A percentile compares a stretch with the other conserved stretches of the same genome.
Conservation (phyloP, 2,329 filamentous ascomycete species). For the Calonectria crousiana region DNA sequence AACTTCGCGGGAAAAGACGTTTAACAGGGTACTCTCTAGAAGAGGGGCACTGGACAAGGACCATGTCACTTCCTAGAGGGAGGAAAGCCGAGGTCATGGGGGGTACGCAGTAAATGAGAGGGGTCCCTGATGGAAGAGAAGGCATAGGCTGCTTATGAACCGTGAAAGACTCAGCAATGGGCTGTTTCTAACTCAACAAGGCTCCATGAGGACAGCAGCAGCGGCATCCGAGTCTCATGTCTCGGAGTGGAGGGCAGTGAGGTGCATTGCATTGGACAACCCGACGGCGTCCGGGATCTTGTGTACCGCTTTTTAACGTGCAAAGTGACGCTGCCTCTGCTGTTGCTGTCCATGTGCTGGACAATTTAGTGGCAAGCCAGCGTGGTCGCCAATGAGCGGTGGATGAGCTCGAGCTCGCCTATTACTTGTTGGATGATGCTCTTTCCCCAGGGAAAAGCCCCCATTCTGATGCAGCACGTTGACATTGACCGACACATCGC, state of each 20-base stretch:
- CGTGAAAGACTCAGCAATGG: not conserved
- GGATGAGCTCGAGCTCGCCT: not conserved
- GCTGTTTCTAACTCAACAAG: constrained; percentile 6
- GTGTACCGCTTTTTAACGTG: not conserved
- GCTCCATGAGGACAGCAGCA: not conserved
- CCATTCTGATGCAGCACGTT: not conserved
- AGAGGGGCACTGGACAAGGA: constrained; percentile 5
- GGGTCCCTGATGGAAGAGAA: not conserved
- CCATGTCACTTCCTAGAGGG: not conserved
- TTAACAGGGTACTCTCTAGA: not conserved
- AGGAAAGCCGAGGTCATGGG: not conserved
- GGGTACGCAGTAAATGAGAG: not conserved
- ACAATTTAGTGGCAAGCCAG: not conserved
- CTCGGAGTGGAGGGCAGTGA: not conserved
- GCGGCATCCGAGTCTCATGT: constrained; percentile 1
- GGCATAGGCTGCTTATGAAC: not conserved
- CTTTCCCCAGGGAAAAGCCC: not conserved
- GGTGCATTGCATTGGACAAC: constrained; percentile 7
- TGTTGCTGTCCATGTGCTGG: not conserved
- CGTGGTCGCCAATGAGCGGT: not conserved
- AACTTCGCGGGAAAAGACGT: constrained; percentile 7
- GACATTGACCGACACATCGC: constrained; percentile 14
- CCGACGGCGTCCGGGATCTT: not conserved
- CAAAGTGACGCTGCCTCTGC: not conserved
- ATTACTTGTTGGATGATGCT: not conserved